A percentile compares a stretch with the other conserved stretches of the same genome.
phyloP scores from a whole-genome alignment of 2,329 filamentous ascomycete genomes.

The Dothiorella sarmentorum region DNA sequence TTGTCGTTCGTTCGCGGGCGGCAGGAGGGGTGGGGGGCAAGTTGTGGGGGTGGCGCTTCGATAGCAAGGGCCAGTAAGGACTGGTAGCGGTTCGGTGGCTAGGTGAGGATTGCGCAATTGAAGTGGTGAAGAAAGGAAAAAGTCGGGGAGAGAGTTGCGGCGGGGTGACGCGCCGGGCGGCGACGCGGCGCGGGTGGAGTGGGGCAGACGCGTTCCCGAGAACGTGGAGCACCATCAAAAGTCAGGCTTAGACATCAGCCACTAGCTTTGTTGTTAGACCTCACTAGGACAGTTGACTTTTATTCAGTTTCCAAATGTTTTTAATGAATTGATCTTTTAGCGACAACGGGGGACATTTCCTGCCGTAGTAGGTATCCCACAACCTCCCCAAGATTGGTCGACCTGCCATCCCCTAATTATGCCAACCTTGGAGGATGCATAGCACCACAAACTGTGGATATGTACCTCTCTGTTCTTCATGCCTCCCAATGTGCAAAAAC shows the following conservation, averaged over 20 bases:
- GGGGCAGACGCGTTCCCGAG: neutral
- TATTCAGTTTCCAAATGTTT: constrained; percentile 8
- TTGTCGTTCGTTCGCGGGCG: no score
- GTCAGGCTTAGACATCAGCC: neutral
- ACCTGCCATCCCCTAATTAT: constrained; percentile 7
- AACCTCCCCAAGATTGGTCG: neutral
- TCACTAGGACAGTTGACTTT: neutral
- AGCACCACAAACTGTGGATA: neutral
- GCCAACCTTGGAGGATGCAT: neutral
- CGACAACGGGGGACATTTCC: constrained; percentile 6
- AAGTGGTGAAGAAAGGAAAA: neutral
- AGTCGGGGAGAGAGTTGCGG: neutral
- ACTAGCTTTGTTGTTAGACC: neutral
- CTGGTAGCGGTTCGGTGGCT: neutral
- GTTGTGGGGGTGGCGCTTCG: no score
- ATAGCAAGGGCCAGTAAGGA: no score
- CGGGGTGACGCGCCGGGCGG: constrained; percentile 3
- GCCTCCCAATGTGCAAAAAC: constrained; percentile 2
- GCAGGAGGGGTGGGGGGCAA: no score
- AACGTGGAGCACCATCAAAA: neutral
- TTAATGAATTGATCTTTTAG: constrained; percentile 14
- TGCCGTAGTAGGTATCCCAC: constrained; percentile 13
- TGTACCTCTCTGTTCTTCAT: neutral
- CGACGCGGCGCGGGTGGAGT: neutral
- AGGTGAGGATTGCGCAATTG: neutral